These are phyloP conservation scores for Fusarium xylarioides DNA, from an alignment of 2,329 filamentous ascomycete genomes.

Conservation along the genomic window DNA sequence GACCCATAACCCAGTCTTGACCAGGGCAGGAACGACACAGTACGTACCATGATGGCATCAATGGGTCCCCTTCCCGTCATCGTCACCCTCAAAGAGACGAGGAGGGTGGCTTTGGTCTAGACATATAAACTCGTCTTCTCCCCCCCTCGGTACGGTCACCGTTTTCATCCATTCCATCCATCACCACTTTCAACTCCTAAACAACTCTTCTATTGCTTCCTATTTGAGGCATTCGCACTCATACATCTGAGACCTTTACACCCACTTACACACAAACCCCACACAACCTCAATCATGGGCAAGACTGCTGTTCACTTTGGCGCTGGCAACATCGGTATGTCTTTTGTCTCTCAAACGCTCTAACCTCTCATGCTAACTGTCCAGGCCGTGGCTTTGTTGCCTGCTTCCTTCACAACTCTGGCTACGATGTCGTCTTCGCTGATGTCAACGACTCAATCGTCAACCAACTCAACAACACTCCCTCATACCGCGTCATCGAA, in stretches of 20 bases:
- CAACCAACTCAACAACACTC: slow-evolving; percentile 76
- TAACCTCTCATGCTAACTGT: slow-evolving; percentile 11
- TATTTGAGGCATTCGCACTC: not conserved
- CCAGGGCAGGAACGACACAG: not conserved
- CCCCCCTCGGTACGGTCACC: slow-evolving; percentile 29
- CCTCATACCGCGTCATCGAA: slow-evolving; percentile 91
- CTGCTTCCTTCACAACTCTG: slow-evolving; percentile 92
- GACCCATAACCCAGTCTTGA: not conserved
- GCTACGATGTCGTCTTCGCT: slow-evolving; percentile 95
- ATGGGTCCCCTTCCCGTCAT: slow-evolving; percentile 17
- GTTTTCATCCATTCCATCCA: slow-evolving; percentile 18
- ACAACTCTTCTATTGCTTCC: not conserved
- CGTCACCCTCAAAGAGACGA: slow-evolving; percentile 10
- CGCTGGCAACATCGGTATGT: slow-evolving; percentile 81
- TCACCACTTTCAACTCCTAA: not conserved
- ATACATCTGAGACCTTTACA: not conserved
- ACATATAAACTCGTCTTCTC: slow-evolving; percentile 39
- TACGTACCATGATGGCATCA: slow-evolving; percentile 29
- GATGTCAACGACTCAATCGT: slow-evolving; percentile 91
- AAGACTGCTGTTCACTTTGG: slow-evolving; percentile 85
- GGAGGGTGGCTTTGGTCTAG: slow-evolving; percentile 17
- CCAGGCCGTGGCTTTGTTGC: slow-evolving; percentile 81
- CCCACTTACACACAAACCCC: slow-evolving; percentile 13
- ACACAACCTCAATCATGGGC: slow-evolving; percentile 50
- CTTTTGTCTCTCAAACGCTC: slow-evolving; percentile 21